Base-by-base conservation (phyloP, 176 grass and related monocot genomes). In the Canna indica region DNA sequence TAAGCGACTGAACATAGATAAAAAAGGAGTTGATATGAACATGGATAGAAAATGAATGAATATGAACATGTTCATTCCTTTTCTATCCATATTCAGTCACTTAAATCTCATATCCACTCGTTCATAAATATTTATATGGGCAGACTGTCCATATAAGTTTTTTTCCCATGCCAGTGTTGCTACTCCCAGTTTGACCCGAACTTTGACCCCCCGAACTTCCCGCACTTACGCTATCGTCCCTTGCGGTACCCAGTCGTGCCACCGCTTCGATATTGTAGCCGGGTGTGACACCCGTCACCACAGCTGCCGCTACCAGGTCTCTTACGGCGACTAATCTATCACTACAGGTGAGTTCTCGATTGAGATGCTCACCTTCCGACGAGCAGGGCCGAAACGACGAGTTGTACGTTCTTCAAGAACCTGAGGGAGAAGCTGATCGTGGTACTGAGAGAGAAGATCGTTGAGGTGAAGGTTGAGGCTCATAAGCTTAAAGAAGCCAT, bases 331-430 rank as follows among this genome's bases (percentile, higher is more conserved):
- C 71, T 89, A 89, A 4, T 97, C 94, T 29, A 36, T 97, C 54
- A 97, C 94, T 5, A 72, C 82, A 0, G 89, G 94, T 25, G 82
- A 97, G 38, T 89, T 92, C 50, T 88, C 84, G 1, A 97, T 78
- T 7, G 94, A 97, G 76, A 93, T 86, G 8, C 86, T 97, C 5
- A 90, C 82, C 28, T 97, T 97, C 80, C 57, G 81, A n/a, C n/a
- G 86, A 90, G 60, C 74, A 39, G 59, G 82, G 79, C 73, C 91
- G 85, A 50, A 99, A 99, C 27, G 61, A 99, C 70, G 89, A 86
- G 30, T 72, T 99, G 73, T n/a, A n/a, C n/a, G n/a, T 99, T 99
- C 72, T 99, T 93, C 82, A 85, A 99, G 82, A 90, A 66, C 83
- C 80, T 99, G 31, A 76, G 76, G 24, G 82, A 90, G 39, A 79